These are phyloP conservation scores for Talaromyces sp. DNA, from an alignment of 2,329 filamentous ascomycete species.

Conservation along the genomic window DNA sequence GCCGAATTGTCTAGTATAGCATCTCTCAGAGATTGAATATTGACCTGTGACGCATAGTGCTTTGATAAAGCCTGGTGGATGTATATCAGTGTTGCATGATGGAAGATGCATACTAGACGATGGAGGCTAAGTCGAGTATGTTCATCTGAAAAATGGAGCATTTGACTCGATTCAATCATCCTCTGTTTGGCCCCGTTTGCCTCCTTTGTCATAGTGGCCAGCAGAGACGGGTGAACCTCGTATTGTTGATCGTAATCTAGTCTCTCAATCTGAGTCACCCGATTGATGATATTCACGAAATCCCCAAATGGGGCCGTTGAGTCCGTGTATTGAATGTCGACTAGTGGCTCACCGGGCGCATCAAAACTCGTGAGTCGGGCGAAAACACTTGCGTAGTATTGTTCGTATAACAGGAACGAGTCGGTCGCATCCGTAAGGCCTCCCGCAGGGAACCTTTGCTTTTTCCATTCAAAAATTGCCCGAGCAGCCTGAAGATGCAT, in stretches of 20 bases:
- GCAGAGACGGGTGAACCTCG: background rate
- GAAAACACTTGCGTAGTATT: slow-evolving; percentile 32
- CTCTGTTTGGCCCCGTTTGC: slow-evolving; percentile 16
- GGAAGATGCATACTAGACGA: slow-evolving; percentile 28
- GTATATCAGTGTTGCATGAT: slow-evolving; percentile 31
- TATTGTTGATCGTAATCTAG: slow-evolving; percentile 7
- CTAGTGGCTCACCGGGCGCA: slow-evolving; percentile 12
- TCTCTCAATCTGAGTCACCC: slow-evolving; percentile 26
- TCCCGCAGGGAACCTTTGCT: slow-evolving; percentile 12
- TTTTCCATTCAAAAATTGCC: slow-evolving; percentile 23
- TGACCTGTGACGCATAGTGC: background rate
- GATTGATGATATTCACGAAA: slow-evolving; percentile 27
- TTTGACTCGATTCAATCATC: slow-evolving; percentile 18
- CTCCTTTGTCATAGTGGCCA: slow-evolving; percentile 4
- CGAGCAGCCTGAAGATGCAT: slow-evolving; percentile 30
- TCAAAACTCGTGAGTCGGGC: slow-evolving; percentile 30
- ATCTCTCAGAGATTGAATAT: slow-evolving; percentile 4
- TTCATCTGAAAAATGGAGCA: slow-evolving; percentile 17
- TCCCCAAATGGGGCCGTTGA: slow-evolving; percentile 26
- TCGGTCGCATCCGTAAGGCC: slow-evolving; percentile 3
- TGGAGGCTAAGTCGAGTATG: slow-evolving; percentile 19
- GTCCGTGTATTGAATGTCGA: slow-evolving; percentile 15
- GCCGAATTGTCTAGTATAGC: slow-evolving; percentile 6
- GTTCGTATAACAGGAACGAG: slow-evolving; percentile 25
- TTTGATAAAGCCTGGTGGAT: slow-evolving; percentile 24